Conservation (phyloP, 768 basidiomycete genomes). For the Naganishia friedmannii region DNA sequence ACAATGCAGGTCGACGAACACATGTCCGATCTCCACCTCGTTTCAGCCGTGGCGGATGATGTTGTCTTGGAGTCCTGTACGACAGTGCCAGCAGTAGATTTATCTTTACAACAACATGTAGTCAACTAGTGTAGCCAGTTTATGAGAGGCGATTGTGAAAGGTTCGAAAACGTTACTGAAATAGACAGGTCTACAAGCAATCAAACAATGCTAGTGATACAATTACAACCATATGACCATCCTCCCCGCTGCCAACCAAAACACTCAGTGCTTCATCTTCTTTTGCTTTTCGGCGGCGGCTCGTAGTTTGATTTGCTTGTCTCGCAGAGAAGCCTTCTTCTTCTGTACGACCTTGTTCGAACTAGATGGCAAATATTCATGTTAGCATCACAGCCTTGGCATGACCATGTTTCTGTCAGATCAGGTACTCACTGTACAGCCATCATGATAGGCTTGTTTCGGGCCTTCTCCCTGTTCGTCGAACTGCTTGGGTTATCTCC, state of each 20-base stretch:
- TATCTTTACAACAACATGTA: background rate
- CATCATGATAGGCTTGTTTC: constrained; percentile 89
- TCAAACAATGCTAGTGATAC: background rate
- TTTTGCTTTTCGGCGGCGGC: constrained; percentile 49
- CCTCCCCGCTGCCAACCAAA: background rate
- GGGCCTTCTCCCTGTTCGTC: constrained; percentile 86
- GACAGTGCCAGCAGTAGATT: background rate
- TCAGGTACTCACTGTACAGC: constrained; percentile 47
- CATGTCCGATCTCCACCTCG: background rate
- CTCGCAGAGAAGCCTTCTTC: constrained; percentile 52
- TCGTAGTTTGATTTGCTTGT: constrained; percentile 50
- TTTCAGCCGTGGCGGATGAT: background rate
- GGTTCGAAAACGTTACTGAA: background rate
- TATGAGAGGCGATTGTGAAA: background rate
- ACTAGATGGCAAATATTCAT: constrained; percentile 29
- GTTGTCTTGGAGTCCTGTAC: background rate
- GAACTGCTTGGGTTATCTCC: constrained; percentile 77
- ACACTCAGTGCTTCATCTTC: constrained; percentile 40
- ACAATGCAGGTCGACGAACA: background rate
- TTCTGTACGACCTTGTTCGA: constrained; percentile 51
- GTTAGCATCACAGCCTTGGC: background rate
- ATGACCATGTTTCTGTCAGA: background rate
- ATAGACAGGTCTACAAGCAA: background rate
- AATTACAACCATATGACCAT: constrained; percentile 17
- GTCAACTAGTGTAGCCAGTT: background rate